phyloP scores from a whole-genome alignment of 257 asterid genomes.

The Verbena officinalis region DNA sequence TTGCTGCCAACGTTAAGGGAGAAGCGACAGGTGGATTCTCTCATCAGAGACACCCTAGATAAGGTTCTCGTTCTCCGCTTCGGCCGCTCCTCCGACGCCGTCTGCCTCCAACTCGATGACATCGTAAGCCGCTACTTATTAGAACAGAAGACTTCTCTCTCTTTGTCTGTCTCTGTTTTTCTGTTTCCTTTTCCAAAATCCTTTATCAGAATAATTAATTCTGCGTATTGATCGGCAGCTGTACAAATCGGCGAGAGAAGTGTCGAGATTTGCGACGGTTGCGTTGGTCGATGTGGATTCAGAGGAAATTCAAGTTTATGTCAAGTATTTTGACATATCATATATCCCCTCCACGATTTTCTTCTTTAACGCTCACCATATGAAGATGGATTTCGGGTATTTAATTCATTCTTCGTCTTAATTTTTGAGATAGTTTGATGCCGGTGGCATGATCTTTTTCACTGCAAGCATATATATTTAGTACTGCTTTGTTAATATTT shows the following conservation, averaged over 20 bases:
- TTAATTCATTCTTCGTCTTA: background rate
- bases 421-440: constrained; percentile 16
- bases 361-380: constrained; percentile 97
- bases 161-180: background rate
- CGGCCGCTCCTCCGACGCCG: constrained; percentile 72
- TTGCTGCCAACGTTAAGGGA: constrained; percentile 59
- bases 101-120: constrained; percentile 88
- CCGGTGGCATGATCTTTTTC: constrained; percentile 7
- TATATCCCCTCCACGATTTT: constrained; percentile 77
- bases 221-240: constrained; percentile 46
- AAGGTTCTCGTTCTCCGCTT: constrained; percentile 96
- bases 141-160: too few relatives aligned
- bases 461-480: background rate
- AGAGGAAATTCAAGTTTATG: constrained; percentile 79
- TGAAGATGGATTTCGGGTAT: constrained; percentile 98
- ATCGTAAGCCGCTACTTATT: constrained; percentile 46
- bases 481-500: constrained; percentile 12
- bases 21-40: constrained; percentile 72
- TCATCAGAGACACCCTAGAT: constrained; percentile 84
- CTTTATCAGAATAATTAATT: background rate
- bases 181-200: background rate
- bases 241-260: constrained; percentile 76
- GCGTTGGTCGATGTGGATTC: constrained; percentile 85
- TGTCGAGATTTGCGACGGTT: constrained; percentile 76
- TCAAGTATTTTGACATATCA: constrained; percentile 80